Conservation (phyloP, 75 land plant species). For the Adiantum capillusveneris region DNA sequence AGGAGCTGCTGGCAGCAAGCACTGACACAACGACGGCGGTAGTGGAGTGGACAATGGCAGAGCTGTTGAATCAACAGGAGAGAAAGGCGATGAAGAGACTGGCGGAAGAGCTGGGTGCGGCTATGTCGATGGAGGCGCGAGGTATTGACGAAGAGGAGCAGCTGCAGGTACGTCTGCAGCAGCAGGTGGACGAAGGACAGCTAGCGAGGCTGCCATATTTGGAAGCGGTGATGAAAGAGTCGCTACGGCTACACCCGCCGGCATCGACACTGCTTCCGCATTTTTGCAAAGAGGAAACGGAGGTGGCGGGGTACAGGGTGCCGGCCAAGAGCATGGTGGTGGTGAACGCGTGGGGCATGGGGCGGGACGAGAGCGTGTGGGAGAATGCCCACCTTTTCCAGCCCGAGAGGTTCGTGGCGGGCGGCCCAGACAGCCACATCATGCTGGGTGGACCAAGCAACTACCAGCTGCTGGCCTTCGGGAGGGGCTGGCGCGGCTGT, state of each 20-base stretch:
- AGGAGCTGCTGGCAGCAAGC: neutral
- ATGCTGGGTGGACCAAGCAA: neutral
- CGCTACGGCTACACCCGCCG: slow-evolving; percentile 11
- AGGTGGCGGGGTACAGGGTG: no score
- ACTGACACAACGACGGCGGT: slow-evolving; percentile 5
- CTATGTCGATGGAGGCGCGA: no score
- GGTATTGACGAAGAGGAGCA: no score
- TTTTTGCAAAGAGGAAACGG: neutral
- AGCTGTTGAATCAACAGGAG: slow-evolving; percentile 3
- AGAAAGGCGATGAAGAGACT: no score
- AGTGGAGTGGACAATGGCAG: slow-evolving; percentile 13
- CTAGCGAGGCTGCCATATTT: slow-evolving; percentile 6
- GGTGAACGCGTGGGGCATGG: slow-evolving; percentile 14
- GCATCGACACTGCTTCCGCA: slow-evolving; percentile 8
- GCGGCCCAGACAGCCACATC: neutral
- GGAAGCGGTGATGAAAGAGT: slow-evolving; percentile 10
- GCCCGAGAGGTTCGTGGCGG: slow-evolving; percentile 4
- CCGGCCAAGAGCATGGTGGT: slow-evolving; percentile 1
- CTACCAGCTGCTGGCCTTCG: slow-evolving; percentile 12
- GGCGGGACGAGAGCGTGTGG: slow-evolving; percentile 7
- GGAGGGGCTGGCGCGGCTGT: slow-evolving; percentile 9
- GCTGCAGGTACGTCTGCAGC: neutral
- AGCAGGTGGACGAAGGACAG: slow-evolving; percentile 10
- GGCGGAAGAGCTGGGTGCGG: no score
- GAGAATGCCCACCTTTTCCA: slow-evolving; percentile 1